Conservation (phyloP, 768 basidiomycete genomes). For the Lactarius deliciosus region DNA sequence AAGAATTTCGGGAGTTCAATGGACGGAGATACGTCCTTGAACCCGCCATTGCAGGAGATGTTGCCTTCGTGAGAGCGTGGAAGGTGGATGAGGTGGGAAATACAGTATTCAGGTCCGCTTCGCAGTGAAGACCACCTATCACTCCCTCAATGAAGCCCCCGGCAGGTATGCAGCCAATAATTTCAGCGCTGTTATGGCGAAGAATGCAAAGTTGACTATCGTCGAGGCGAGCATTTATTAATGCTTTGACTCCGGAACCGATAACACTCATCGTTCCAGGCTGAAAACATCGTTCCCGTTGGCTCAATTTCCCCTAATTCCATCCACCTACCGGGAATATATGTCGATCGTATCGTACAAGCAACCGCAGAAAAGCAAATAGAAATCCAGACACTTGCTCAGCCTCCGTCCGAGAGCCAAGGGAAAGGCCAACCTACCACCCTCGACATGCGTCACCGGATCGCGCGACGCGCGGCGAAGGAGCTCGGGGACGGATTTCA, state of each 20-base stretch:
- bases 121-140: not conserved
- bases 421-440: conserved; percentile 50
- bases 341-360: conserved; percentile 84
- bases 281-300: conserved; percentile 84
- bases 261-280: conserved; percentile 44
- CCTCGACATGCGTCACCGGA: conserved; percentile 61
- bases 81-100: conserved; percentile 92
- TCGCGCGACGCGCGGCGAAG: conserved; percentile 84
- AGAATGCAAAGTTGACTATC: conserved; percentile 85
- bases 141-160: not conserved
- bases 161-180: conserved; percentile 82
- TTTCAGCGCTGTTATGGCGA: conserved; percentile 84
- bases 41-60: conserved; percentile 72
- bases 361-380: conserved; percentile 76
- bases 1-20: conserved; percentile 73
- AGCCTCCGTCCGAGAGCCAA: conserved; percentile 41
- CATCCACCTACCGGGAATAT: conserved; percentile 82
- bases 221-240: conserved; percentile 58
- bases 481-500: conserved; percentile 87
- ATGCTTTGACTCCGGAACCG: not conserved
- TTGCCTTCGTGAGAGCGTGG: conserved; percentile 88
- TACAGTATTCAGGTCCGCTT: conserved; percentile 76
- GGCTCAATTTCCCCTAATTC: conserved; percentile 79
- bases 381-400: conserved; percentile 70
- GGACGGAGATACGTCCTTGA: conserved; percentile 85